Conservation (phyloP, 1,284 basidiomycete genomes). For the Gomphus bonarii region DNA sequence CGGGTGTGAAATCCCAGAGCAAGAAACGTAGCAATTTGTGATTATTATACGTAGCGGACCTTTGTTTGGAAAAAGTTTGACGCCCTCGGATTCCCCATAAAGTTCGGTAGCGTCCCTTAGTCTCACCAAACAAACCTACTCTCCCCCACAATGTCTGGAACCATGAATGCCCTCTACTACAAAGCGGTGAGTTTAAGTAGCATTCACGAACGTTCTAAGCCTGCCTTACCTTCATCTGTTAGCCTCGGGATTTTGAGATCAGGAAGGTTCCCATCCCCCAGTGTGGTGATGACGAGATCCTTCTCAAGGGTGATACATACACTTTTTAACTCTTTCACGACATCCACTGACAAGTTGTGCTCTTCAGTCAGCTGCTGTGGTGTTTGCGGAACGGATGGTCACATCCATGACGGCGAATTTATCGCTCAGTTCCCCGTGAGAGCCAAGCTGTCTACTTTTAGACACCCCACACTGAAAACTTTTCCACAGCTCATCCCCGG, state of each 20-base stretch:
- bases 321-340: not conserved
- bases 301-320: constrained; percentile 48
- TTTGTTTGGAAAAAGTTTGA: not conserved
- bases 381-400: constrained; percentile 69
- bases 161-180: constrained; percentile 49
- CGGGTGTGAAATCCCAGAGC: not conserved
- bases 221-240: constrained; percentile 1
- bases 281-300: constrained; percentile 52
- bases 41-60: not conserved
- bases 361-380: constrained; percentile 37
- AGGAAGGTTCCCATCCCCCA: constrained; percentile 52
- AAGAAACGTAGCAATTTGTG: not conserved
- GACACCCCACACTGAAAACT: not conserved
- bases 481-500: constrained; percentile 59
- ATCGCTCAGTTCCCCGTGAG: constrained; percentile 63
- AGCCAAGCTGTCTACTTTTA: constrained; percentile 11
- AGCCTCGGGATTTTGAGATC: constrained; percentile 58
- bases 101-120: not conserved
- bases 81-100: not conserved
- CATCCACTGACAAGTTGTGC: constrained; percentile 3
- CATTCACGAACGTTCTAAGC: constrained; percentile 13
- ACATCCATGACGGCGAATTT: constrained; percentile 74
- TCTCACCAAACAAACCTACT: not conserved
- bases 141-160: constrained; percentile 12
- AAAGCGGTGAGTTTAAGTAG: constrained; percentile 25